A percentile compares a stretch with the other conserved stretches of the same genome.
Conservation (phyloP, 2,329 filamentous ascomycete species). For the Pseudocercospora macadamiae region DNA sequence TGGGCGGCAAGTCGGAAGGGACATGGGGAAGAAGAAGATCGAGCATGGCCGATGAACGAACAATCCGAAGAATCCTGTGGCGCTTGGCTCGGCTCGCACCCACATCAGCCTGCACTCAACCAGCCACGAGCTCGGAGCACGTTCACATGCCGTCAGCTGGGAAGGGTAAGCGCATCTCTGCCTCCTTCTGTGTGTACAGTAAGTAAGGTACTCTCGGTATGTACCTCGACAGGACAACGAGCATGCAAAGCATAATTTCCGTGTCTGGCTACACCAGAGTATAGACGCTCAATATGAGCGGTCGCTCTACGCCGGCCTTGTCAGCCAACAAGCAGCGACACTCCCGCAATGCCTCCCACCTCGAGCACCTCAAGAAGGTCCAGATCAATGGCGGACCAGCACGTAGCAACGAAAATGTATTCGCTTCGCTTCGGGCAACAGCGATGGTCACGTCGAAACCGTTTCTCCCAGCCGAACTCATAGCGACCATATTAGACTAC, state of each 20-base stretch:
- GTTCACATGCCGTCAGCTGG: slow-evolving; percentile 1
- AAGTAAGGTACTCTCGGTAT: too few species aligned
- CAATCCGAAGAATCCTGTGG: not conserved
- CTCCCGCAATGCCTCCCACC: slow-evolving; percentile 33
- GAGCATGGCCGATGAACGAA: not conserved
- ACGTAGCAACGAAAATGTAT: slow-evolving; percentile 52
- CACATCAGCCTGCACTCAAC: not conserved
- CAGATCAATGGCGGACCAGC: slow-evolving; percentile 28
- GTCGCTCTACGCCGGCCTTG: slow-evolving; percentile 25
- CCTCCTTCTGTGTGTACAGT: too few species aligned
- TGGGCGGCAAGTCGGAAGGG: not conserved
- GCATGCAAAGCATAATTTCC: not conserved
- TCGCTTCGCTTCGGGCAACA: slow-evolving; percentile 77
- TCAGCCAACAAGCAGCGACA: slow-evolving; percentile 24
- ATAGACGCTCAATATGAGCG: slow-evolving; percentile 27
- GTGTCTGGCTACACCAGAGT: not conserved
- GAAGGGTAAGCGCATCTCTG: not conserved
- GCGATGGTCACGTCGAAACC: slow-evolving; percentile 80
- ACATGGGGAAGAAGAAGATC: not conserved
- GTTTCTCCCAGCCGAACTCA: slow-evolving; percentile 86
- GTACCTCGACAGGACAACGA: not conserved
- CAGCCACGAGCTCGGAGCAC: not conserved
- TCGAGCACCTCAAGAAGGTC: slow-evolving; percentile 34
- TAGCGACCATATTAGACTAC: slow-evolving; percentile 86
- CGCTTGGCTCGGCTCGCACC: not conserved